These are phyloP conservation scores for Suzukiozyma palmioleophila DNA, from an alignment of 1,139 yeast species.

Conservation along the genomic window DNA sequence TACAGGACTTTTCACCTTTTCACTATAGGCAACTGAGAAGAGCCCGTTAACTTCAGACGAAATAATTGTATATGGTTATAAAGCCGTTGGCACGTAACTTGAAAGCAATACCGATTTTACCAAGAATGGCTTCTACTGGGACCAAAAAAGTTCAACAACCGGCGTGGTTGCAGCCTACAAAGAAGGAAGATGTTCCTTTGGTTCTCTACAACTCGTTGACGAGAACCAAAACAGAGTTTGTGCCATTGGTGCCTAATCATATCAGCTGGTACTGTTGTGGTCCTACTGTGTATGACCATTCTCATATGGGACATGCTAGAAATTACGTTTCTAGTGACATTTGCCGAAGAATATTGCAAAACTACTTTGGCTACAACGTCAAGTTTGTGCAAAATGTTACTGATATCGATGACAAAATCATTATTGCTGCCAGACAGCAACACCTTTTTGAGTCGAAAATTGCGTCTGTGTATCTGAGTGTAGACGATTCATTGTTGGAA, in stretches of 20 bases:
- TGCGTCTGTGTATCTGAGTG: conserved; percentile 22
- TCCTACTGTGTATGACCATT: conserved; percentile 95
- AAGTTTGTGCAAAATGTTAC: conserved; percentile 93
- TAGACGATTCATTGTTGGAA: conserved; percentile 34
- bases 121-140: conserved; percentile 20
- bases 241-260: conserved; percentile 56
- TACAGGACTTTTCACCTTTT: too few relatives aligned
- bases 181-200: conserved; percentile 18
- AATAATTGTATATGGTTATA: conserved; percentile 2
- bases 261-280: conserved; percentile 98
- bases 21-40: too few relatives aligned
- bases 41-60: too few relatives aligned
- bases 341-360: conserved; percentile 79
- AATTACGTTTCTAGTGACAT: conserved; percentile 94
- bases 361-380: conserved; percentile 86
- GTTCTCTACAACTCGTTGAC: conserved; percentile 75
- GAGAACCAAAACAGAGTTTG: conserved; percentile 69
- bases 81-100: not conserved
- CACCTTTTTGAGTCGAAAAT: conserved; percentile 65
- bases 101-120: conserved; percentile 5
- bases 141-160: conserved; percentile 36
- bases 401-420: conserved; percentile 95
- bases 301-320: conserved; percentile 99
- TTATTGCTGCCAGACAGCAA: conserved; percentile 88
- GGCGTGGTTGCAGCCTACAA: conserved; percentile 31